phyloP scores from a whole-genome alignment of 202 grass and related monocot genomes.

The Brachypodium distachyon region DNA sequence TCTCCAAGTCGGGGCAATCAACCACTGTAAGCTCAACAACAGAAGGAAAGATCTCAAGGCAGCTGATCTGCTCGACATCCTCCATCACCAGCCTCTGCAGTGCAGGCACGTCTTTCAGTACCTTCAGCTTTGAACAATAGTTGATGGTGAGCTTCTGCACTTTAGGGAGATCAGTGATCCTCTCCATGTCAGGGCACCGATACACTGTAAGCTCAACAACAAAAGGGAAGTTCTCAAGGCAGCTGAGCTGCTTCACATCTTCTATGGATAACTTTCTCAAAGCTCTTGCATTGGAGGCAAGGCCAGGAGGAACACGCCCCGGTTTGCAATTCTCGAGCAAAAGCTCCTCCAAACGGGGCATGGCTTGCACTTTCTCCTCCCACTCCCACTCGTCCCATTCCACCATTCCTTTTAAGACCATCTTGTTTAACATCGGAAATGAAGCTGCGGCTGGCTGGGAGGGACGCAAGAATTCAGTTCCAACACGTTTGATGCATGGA shows the following conservation, averaged over 20 bases:
- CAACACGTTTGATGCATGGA: not conserved
- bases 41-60: no score
- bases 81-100: not conserved
- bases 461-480: not conserved
- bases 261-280: not conserved
- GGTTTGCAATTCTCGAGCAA: not conserved
- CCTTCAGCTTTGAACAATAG: not conserved
- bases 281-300: not conserved
- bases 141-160: not conserved
- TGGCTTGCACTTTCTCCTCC: not conserved
- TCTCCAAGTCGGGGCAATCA: no score
- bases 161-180: not conserved
- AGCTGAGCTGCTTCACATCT: not conserved
- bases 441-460: not conserved
- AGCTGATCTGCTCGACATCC: no score
- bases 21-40: no score
- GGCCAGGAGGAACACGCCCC: not conserved
- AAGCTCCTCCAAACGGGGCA: not conserved
- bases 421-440: not conserved
- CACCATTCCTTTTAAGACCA: not conserved
- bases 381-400: not conserved
- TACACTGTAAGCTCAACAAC: not conserved
- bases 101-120: not conserved
- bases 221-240: not conserved
- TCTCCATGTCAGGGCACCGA: not conserved